Percentiles rank a stretch among this genome's conserved stretches.
Evolutionary conservation across 495 filamentous ascomycete species (phyloP).

Genomic region (Pseudevernia furfuracea): DNA sequence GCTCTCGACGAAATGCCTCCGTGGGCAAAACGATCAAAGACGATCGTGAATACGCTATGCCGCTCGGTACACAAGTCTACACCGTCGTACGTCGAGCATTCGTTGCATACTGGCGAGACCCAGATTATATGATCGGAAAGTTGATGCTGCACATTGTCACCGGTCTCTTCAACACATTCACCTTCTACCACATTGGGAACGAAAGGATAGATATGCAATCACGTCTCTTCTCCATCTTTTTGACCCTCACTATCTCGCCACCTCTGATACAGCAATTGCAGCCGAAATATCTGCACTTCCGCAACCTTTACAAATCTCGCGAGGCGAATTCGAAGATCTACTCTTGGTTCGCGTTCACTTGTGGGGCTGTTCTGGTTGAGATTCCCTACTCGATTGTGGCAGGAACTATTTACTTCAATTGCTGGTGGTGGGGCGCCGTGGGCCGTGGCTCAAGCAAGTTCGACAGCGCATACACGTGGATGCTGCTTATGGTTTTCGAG

Average conservation of each 20-base stretch:
- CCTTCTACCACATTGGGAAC: conserved; percentile 54
- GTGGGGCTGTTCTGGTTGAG: conserved; percentile 43
- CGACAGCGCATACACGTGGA: conserved; percentile 48
- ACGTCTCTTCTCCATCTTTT: conserved; percentile 62
- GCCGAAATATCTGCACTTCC: conserved; percentile 41
- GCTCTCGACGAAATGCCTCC: conserved; percentile 30
- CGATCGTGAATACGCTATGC: conserved; percentile 52
- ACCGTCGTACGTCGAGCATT: conserved; percentile 47
- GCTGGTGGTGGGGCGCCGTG: conserved; percentile 54
- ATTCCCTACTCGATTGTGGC: conserved; percentile 46
- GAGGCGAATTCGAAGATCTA: conserved; percentile 48
- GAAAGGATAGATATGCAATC: conserved; percentile 56
- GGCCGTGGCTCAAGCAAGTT: conserved; percentile 40
- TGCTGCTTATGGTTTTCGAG: conserved; percentile 61
- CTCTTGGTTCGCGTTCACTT: conserved; percentile 45
- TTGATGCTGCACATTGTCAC: conserved; percentile 54
- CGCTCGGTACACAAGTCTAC: conserved; percentile 44
- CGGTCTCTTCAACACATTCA: conserved; percentile 53
- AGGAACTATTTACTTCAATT: conserved; percentile 33
- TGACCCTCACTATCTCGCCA: conserved; percentile 58
- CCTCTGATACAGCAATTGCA: conserved; percentile 56
- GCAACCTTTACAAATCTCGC: conserved; percentile 39
- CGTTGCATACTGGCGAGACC: conserved; percentile 52
- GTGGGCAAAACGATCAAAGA: conserved; percentile 34
- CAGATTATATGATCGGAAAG: conserved; percentile 54